A percentile compares a stretch with the other conserved stretches of the same genome.
phyloP scores from a whole-genome alignment of 306 rosid genomes.

The Vachellia collinsii region DNA sequence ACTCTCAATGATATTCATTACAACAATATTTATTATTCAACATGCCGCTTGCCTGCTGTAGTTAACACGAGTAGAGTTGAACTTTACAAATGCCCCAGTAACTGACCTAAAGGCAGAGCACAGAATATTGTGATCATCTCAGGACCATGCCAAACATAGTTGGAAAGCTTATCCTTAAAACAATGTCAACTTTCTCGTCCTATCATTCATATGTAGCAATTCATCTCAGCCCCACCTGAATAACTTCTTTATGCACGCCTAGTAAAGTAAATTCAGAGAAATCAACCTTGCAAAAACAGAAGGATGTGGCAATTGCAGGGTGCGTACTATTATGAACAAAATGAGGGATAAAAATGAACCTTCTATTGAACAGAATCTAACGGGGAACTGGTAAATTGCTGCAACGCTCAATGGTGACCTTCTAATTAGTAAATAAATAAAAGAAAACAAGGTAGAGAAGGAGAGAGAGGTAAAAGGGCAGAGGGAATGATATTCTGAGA shows the following conservation, averaged over 20 bases:
- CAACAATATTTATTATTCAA: not conserved
- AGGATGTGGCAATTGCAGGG: not conserved
- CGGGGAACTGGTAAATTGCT: not conserved
- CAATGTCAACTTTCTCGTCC: not conserved
- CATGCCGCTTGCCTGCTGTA: not conserved
- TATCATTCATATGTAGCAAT: not conserved
- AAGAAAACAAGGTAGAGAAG: not conserved
- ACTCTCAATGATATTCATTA: not conserved
- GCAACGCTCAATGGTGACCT: not conserved
- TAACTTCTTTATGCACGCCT: not conserved
- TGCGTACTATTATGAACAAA: not conserved
- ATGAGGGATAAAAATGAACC: not conserved
- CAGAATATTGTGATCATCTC: not conserved
- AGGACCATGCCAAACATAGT: not conserved
- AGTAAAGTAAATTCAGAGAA: not conserved
- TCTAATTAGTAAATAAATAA: not conserved
- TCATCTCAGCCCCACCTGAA: not conserved
- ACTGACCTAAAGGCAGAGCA: constrained; percentile 2
- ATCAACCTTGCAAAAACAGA: not conserved
- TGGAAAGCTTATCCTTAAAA: not conserved
- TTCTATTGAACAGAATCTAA: not conserved
- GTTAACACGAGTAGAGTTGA: not conserved
- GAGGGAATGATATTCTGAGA: not conserved
- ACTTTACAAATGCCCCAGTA: not conserved
- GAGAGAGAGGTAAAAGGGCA: not conserved